phyloP scores from a whole-genome alignment of 257 asterid genomes.

The Leptodermis oblonga region DNA sequence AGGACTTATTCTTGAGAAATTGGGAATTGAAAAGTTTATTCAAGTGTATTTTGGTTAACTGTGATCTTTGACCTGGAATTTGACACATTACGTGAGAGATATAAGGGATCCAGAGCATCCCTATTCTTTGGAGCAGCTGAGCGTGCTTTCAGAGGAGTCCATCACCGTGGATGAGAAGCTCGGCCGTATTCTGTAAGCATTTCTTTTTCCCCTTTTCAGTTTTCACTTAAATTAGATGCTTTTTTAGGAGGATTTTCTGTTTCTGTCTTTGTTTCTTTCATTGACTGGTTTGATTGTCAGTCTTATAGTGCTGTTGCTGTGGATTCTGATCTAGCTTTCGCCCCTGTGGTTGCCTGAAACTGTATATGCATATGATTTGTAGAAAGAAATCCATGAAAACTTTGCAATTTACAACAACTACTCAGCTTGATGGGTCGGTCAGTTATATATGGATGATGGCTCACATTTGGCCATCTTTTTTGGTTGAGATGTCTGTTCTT shows the following conservation, averaged over 20 bases:
- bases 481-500: no score
- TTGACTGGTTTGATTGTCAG: background rate
- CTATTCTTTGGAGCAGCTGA: slow-evolving; percentile 84
- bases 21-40: no score
- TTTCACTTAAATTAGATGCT: background rate
- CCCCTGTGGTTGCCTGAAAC: background rate
- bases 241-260: background rate
- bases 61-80: slow-evolving; percentile 51
- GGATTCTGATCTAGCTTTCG: background rate
- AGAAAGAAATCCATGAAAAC: background rate
- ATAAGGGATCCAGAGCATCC: slow-evolving; percentile 98
- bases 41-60: background rate
- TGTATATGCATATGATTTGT: background rate
- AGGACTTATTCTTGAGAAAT: no score
- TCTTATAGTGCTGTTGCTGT: background rate
- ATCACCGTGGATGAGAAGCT: slow-evolving; percentile 81
- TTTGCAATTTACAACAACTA: background rate
- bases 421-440: no score
- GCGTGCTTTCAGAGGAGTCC: slow-evolving; percentile 86
- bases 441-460: no score
- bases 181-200: slow-evolving; percentile 70
- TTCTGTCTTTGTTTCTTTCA: background rate
- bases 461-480: no score
- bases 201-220: background rate
- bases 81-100: slow-evolving; percentile 67